phyloP scores from a whole-genome alignment of 306 rosid genomes.

The Alnus rubra region DNA sequence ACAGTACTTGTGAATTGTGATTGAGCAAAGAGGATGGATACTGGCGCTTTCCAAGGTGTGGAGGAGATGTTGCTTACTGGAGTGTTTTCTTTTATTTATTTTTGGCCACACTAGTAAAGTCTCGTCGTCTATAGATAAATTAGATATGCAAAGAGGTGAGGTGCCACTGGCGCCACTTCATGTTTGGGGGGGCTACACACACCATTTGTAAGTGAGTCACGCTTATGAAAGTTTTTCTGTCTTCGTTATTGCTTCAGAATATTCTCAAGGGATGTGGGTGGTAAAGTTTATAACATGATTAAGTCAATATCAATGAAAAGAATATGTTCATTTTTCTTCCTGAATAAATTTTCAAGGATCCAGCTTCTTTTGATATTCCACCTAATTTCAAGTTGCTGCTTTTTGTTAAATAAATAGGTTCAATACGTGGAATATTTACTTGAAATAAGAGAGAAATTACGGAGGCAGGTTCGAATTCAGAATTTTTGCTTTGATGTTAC shows the following conservation, averaged over 20 bases:
- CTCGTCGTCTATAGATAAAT: slow-evolving; percentile 45
- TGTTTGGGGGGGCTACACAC: slow-evolving; percentile 41
- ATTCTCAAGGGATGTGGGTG: slow-evolving; percentile 48
- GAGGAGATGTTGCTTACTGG: slow-evolving; percentile 48
- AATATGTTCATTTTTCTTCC: slow-evolving; percentile 17
- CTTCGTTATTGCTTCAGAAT: slow-evolving; percentile 32
- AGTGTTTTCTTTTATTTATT: slow-evolving; percentile 40
- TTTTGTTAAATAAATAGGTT: no score
- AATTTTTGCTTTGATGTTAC: no score
- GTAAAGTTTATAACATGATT: slow-evolving; percentile 37
- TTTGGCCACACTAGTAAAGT: slow-evolving; percentile 47
- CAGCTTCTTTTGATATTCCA: not conserved
- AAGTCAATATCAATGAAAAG: slow-evolving; percentile 43
- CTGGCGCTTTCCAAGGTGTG: slow-evolving; percentile 36
- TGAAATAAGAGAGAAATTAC: no score
- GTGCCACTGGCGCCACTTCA: slow-evolving; percentile 49
- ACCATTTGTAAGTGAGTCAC: slow-evolving; percentile 30
- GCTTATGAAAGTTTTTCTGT: slow-evolving; percentile 8
- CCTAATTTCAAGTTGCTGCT: not conserved
- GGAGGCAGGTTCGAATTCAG: no score
- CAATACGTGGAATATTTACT: no score
- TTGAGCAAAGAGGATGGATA: slow-evolving; percentile 24
- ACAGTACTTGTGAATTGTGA: slow-evolving; percentile 81
- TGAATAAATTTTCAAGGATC: not conserved
- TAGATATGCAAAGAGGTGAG: slow-evolving; percentile 47